phyloP scores from a whole-genome alignment of 306 rosid species.

The Vigna trinervia region DNA sequence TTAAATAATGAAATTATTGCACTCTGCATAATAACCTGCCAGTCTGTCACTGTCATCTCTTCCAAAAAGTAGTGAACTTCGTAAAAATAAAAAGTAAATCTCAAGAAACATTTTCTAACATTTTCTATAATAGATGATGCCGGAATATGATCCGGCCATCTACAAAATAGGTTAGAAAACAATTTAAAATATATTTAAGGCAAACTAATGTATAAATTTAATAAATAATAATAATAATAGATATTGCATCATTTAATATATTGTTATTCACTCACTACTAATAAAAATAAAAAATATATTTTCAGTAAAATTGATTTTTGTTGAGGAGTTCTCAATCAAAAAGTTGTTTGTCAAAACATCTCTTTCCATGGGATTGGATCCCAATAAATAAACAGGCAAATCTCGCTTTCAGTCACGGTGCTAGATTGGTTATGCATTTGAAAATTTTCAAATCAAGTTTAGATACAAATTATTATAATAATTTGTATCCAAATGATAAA shows the following conservation, averaged over 20 bases:
- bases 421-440: background rate
- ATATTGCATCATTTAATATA: background rate
- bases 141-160: background rate
- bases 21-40: background rate
- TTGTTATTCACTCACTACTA: background rate
- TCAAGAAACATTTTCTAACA: background rate
- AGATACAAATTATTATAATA: background rate
- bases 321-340: background rate
- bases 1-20: slow-evolving; percentile 3
- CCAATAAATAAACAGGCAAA: background rate
- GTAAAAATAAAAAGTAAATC: background rate
- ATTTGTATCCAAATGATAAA: background rate
- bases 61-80: background rate
- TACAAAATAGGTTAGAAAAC: background rate
- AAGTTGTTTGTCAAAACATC: no score
- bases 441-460: background rate
- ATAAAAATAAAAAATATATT: background rate
- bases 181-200: background rate
- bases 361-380: background rate
- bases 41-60: background rate
- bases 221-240: background rate
- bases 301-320: background rate
- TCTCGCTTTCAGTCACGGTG: background rate
- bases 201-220: background rate
- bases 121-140: background rate